Evolutionary conservation across 2,329 filamentous ascomycete species (phyloP).

Genomic region (Aspergillus sojae): DNA sequence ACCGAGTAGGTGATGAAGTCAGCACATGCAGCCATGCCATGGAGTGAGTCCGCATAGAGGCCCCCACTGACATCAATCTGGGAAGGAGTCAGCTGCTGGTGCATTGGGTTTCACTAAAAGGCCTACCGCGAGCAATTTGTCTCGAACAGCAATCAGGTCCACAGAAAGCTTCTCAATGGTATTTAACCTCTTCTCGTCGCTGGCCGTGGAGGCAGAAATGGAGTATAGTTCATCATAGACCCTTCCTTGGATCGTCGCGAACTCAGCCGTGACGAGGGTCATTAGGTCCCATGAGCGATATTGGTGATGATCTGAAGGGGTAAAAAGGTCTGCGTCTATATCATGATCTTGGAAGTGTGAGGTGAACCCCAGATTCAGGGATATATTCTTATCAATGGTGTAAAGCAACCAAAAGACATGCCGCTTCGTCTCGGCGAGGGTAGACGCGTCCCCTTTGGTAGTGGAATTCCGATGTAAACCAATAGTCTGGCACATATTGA

Average conservation of each 20-base stretch:
- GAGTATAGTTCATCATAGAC: constrained; percentile 31
- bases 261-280: constrained; percentile 24
- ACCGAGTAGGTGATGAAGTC: constrained; percentile 30
- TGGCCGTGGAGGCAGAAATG: constrained; percentile 17
- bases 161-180: constrained; percentile 25
- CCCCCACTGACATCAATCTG: constrained; percentile 27
- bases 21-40: constrained; percentile 30
- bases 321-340: constrained; percentile 26
- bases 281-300: constrained; percentile 29
- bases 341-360: constrained; percentile 33
- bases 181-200: constrained; percentile 16
- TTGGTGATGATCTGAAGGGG: constrained; percentile 20
- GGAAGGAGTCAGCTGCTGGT: neutral
- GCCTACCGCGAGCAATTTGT: constrained; percentile 25
- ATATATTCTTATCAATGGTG: constrained; percentile 31
- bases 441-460: constrained; percentile 16
- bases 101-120: neutral
- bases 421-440: constrained; percentile 24
- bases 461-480: constrained; percentile 24
- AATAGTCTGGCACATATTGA: constrained; percentile 28
- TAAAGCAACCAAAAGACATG: constrained; percentile 31
- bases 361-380: constrained; percentile 26
- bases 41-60: constrained; percentile 27
- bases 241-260: constrained; percentile 26
- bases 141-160: constrained; percentile 26